These are phyloP conservation scores for Jatropha curcas DNA, from an alignment of 345 rosid genomes.

Conservation along the genomic window DNA sequence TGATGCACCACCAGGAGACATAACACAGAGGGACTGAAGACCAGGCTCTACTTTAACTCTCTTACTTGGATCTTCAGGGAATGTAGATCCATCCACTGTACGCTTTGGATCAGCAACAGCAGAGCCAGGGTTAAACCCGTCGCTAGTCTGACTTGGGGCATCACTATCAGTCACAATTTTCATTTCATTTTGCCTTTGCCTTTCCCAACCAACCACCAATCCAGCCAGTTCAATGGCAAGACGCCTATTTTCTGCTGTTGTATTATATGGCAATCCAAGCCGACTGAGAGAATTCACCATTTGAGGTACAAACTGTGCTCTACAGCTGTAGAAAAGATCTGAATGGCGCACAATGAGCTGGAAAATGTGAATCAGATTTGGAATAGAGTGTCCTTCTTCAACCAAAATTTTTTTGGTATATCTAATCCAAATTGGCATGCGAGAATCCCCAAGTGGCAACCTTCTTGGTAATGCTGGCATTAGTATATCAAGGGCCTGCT, in stretches of 20 bases:
- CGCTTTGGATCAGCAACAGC: constrained; percentile 69
- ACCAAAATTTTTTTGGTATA: constrained; percentile 96
- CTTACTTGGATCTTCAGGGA: constrained; percentile 81
- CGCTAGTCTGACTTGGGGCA: constrained; percentile 53
- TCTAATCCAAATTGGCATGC: constrained; percentile 99
- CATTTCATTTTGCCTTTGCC: constrained; percentile 92
- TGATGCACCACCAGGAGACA: constrained; percentile 94
- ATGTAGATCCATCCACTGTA: constrained; percentile 67
- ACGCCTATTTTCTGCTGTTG: constrained; percentile 91
- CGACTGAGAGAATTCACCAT: constrained; percentile 99
- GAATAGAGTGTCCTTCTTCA: constrained; percentile 97
- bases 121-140: constrained; percentile 53
- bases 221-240: constrained; percentile 99
- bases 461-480: constrained; percentile 98
- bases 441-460: constrained; percentile 94
- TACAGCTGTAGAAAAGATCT: constrained; percentile 92
- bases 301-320: constrained; percentile 99
- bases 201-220: constrained; percentile 97
- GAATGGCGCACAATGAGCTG: constrained; percentile 98
- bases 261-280: constrained; percentile 92
- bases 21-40: constrained; percentile 84
- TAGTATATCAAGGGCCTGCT: constrained; percentile 97
- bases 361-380: constrained; percentile 97
- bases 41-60: constrained; percentile 95
- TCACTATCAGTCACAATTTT: constrained; percentile 69